A percentile compares a stretch with the other conserved stretches of the same genome.
Conservation (phyloP, 2,329 filamentous ascomycete species). For the Rosellinia necatrix region DNA sequence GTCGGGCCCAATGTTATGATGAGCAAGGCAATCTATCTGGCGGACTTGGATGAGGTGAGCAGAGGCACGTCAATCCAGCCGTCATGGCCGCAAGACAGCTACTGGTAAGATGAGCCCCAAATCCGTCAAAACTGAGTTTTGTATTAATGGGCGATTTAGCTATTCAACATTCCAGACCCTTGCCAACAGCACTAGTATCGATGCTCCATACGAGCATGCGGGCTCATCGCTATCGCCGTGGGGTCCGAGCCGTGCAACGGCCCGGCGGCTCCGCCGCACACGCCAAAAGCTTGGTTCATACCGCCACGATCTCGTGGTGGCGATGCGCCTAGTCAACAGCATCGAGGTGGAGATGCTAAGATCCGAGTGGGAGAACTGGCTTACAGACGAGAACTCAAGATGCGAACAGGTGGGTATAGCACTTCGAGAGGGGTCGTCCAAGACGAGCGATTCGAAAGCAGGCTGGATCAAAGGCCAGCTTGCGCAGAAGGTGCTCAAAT, state of each 20-base stretch:
- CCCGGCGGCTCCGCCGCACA: constrained; percentile 74
- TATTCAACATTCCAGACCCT: constrained; percentile 67
- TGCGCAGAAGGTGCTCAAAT: constrained; percentile 40
- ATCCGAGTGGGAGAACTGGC: constrained; percentile 93
- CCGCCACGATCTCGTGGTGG: constrained; percentile 87
- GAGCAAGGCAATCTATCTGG: constrained; percentile 83
- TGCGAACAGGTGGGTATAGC: constrained; percentile 67
- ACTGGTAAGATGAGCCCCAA: constrained; percentile 48
- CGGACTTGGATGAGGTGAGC: constrained; percentile 73
- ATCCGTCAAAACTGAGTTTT: neutral
- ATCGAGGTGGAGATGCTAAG: constrained; percentile 85
- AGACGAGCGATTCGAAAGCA: neutral
- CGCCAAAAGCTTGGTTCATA: constrained; percentile 82
- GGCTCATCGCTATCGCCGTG: constrained; percentile 51
- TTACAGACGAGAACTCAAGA: constrained; percentile 74
- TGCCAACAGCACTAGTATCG: constrained; percentile 61
- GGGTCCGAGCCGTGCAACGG: constrained; percentile 56
- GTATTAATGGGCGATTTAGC: constrained; percentile 41
- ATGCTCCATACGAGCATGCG: constrained; percentile 59
- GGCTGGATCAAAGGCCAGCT: constrained; percentile 26
- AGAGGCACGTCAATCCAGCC: constrained; percentile 42
- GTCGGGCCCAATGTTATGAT: constrained; percentile 79
- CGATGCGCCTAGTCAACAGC: constrained; percentile 85
- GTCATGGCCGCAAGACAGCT: constrained; percentile 52
- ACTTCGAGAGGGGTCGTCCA: constrained; percentile 41